These are phyloP conservation scores for Camillea tinctor DNA, from an alignment of 2,329 filamentous ascomycete species.

Conservation along the genomic window DNA sequence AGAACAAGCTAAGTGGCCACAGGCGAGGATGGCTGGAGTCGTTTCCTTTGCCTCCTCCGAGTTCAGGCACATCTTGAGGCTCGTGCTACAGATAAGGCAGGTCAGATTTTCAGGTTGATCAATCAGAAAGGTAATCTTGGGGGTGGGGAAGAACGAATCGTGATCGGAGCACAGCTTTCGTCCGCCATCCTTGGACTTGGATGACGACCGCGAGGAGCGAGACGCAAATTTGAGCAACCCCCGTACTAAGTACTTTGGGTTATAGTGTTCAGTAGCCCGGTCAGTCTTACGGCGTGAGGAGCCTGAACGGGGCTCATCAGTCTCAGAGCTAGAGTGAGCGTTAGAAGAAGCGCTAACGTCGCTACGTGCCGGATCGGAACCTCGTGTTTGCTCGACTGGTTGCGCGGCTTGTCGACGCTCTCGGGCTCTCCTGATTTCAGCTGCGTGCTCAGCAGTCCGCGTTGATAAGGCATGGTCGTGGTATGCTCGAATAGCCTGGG, in stretches of 20 bases:
- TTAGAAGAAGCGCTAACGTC: neutral
- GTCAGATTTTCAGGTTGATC: conserved; percentile 21
- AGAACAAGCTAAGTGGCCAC: conserved; percentile 35
- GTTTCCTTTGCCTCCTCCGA: neutral
- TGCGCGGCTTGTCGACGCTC: neutral
- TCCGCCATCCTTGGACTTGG: neutral
- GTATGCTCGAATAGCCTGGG: neutral
- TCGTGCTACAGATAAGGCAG: conserved; percentile 28
- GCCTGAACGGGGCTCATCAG: neutral
- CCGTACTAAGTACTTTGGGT: conserved; percentile 17
- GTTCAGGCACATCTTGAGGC: conserved; percentile 12
- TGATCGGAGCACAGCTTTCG: neutral
- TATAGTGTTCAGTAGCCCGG: conserved; percentile 1
- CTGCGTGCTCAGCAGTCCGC: neutral
- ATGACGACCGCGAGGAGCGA: neutral
- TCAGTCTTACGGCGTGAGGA: neutral
- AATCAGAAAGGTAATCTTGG: conserved; percentile 28
- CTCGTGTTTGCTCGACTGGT: neutral
- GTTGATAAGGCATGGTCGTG: neutral
- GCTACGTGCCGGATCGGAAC: neutral
- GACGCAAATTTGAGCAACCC: conserved; percentile 4
- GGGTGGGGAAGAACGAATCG: conserved; percentile 25
- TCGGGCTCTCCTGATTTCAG: neutral
- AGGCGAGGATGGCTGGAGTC: conserved; percentile 33
- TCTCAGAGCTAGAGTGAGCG: neutral